phyloP scores from a whole-genome alignment of 768 basidiomycete species.

The Inosperma sp. region DNA sequence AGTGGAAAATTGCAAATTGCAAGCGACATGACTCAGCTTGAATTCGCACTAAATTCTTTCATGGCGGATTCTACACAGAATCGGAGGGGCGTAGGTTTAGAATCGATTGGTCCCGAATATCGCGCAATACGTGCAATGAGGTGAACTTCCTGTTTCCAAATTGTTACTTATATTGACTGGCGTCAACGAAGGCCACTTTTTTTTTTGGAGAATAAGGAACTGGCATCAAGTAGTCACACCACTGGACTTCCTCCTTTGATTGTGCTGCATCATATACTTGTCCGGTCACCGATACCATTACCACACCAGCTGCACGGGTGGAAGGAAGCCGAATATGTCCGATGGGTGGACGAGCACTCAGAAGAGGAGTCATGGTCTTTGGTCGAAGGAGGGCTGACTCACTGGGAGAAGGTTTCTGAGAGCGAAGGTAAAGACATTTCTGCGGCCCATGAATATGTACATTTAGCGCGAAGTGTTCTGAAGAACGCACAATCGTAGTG shows the following conservation, averaged over 20 bases:
- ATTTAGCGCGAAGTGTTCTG: conserved; percentile 65
- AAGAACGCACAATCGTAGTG: conserved; percentile 30
- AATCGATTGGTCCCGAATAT: conserved; percentile 84
- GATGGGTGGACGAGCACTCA: conserved; percentile 91
- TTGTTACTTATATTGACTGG: not conserved
- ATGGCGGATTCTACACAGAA: conserved; percentile 52
- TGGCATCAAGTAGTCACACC: conserved; percentile 65
- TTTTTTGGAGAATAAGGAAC: conserved; percentile 75
- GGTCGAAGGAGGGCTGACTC: conserved; percentile 70
- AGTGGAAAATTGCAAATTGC: conserved; percentile 91
- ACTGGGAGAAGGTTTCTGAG: conserved; percentile 73
- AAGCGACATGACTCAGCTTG: conserved; percentile 94
- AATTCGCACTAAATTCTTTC: conserved; percentile 86
- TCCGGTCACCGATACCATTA: conserved; percentile 79
- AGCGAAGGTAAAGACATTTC: conserved; percentile 45
- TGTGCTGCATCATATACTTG: conserved; percentile 88
- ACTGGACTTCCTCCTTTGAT: conserved; percentile 79
- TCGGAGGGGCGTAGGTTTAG: conserved; percentile 63
- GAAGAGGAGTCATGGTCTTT: conserved; percentile 76
- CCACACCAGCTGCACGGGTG: conserved; percentile 90
- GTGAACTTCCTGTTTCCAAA: conserved; percentile 38
- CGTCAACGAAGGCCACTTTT: conserved; percentile 61
- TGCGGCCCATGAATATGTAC: conserved; percentile 56
- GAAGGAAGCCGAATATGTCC: conserved; percentile 94
- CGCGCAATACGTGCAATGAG: conserved; percentile 79